Evolutionary conservation across 345 rosid species (phyloP), one percentile per base, ranked within the genome.

Genomic region (Combretum micranthum): DNA sequence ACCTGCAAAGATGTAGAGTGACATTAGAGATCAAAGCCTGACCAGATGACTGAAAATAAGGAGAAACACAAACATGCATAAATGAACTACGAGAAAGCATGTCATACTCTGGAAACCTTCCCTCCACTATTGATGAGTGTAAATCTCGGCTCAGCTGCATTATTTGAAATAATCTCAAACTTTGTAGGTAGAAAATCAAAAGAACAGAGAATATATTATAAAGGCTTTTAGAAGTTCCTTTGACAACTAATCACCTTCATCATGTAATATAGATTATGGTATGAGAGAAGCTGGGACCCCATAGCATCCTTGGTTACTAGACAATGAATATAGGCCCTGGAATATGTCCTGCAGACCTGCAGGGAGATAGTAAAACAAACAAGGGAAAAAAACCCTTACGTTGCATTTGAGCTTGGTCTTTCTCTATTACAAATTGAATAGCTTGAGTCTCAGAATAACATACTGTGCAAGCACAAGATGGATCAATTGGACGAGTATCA

Each of bases 241-340:
- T 1, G 39, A 32, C 39, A 32, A 25, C 39, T 7, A 18, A 25
- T 15, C 66, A 81, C 84, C 87, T 74, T 67, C 83, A 81, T 56
- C 88, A 87, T 84, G 73, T 80, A 80, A 64, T 84, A 67, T 65
- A 87, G 63, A 77, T 87, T 87, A 63, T 87, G 91, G 61, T 82
- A 84, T 18, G 91, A 87, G 23, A 87, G 64, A 73, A 87, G 95
- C 69, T 84, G 91, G 23, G 95, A 84, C 44, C 95, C 95, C 91
- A 84, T 87, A 2, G 88, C 80, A 62, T 87, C 91, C 64, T 84
- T 87, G 3, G 91, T 73, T 15, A 84, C 95, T 50, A 87, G 79
- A 64, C 75, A 74, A 74, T 82, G 95, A 25, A 87, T 71, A 63
- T 87, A 84, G 52, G 91, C 91, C 72, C 95, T 74, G 3, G 88